Percentiles rank a stretch among this genome's conserved stretches.
These are phyloP conservation scores for Zasmidium citrigriseum DNA, from an alignment of 2,329 filamentous ascomycete species.

Conservation along the genomic window DNA sequence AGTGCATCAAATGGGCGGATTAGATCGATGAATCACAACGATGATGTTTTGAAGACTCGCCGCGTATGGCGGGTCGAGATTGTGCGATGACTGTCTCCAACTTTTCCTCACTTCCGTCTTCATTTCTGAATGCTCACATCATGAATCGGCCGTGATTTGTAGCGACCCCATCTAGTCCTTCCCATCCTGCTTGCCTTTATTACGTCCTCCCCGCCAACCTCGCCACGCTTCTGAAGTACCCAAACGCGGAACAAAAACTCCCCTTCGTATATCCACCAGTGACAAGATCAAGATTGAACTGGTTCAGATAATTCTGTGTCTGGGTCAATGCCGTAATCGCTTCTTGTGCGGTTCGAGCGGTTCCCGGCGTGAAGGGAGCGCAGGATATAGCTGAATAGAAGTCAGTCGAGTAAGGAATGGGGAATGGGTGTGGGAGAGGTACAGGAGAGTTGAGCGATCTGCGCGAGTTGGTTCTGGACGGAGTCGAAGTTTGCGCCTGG, in stretches of 20 bases:
- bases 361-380: background rate
- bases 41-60: background rate
- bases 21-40: background rate
- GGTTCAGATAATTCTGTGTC: conserved; percentile 1
- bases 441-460: background rate
- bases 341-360: background rate
- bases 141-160: no score
- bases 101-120: background rate
- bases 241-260: background rate
- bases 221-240: background rate
- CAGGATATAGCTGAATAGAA: background rate
- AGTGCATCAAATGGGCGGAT: no score
- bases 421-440: background rate
- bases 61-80: background rate
- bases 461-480: background rate
- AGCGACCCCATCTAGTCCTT: background rate
- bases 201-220: background rate
- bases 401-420: background rate
- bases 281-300: background rate
- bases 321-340: background rate
- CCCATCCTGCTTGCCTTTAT: background rate
- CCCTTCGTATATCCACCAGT: background rate
- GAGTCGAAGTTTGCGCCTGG: background rate
- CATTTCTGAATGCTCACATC: no score
- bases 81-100: background rate